Percentiles rank a stretch among this genome's conserved stretches.
Conservation (phyloP, 2,329 filamentous ascomycete genomes). For the Colletotrichum neosansevieriae region DNA sequence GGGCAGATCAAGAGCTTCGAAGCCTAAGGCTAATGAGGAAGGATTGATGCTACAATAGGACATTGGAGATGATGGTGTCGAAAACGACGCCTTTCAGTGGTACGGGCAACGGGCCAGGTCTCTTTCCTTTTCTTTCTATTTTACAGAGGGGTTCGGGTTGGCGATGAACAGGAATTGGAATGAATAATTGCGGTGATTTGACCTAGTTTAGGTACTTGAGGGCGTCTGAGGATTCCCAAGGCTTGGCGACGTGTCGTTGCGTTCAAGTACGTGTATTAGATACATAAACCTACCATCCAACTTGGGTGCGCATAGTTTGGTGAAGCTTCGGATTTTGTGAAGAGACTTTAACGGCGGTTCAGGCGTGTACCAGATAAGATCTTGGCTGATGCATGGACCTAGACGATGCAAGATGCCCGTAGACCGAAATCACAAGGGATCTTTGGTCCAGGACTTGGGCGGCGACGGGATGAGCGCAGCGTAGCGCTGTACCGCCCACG, state of each 20-base stretch:
- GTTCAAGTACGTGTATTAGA: constrained; percentile 33
- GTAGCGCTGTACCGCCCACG: not conserved
- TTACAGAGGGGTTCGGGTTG: constrained; percentile 26
- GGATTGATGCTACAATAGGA: not conserved
- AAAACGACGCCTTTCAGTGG: not conserved
- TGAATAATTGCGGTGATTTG: constrained; percentile 34
- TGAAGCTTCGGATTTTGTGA: not conserved
- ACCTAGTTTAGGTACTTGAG: constrained; percentile 18
- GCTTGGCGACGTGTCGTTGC: constrained; percentile 18
- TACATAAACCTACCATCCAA: constrained; percentile 2
- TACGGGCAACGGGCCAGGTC: not conserved
- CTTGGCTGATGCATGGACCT: not conserved
- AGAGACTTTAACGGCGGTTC: not conserved
- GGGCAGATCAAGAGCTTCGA: constrained; percentile 70
- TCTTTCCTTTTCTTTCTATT: constrained; percentile 2
- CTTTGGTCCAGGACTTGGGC: constrained; percentile 1
- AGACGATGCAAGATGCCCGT: constrained; percentile 6
- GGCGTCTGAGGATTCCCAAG: constrained; percentile 34
- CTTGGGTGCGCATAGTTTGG: not conserved
- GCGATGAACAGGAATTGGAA: constrained; percentile 32
- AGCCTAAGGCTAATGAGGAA: constrained; percentile 51
- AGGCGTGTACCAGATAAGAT: not conserved
- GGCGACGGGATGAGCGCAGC: too few species aligned
- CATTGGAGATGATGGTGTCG: not conserved
- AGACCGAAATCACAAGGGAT: not conserved